Percentiles rank a stretch among this genome's conserved stretches.
Conservation (phyloP, 352 stramenopile genomes). For the Globisporangium polare region DNA sequence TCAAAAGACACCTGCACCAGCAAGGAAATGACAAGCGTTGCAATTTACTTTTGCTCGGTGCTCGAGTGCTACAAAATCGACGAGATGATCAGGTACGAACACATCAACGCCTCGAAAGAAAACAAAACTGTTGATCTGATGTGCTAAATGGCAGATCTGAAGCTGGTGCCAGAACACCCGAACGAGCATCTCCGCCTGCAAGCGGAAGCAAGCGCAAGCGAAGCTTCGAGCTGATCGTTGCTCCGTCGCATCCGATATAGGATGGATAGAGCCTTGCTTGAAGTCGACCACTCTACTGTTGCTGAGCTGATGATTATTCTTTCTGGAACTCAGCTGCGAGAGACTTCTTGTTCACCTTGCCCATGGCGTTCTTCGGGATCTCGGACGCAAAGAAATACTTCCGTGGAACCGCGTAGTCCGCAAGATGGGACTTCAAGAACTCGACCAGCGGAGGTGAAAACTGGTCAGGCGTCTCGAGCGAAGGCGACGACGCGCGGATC, state of each 20-base stretch:
- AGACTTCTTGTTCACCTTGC: conserved; percentile 93
- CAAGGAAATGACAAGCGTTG: conserved; percentile 18
- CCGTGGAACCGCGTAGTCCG: too few species aligned
- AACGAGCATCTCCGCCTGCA: neutral
- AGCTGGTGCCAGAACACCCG: neutral
- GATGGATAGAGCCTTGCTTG: too few species aligned
- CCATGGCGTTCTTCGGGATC: too few species aligned
- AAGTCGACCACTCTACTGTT: neutral
- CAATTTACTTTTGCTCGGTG: conserved; percentile 43
- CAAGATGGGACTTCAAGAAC: too few species aligned
- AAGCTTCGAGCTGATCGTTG: neutral
- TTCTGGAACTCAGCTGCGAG: conserved; percentile 40
- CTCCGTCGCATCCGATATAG: neutral
- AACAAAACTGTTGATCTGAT: neutral
- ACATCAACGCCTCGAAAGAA: neutral
- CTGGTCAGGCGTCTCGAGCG: too few species aligned
- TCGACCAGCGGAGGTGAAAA: too few species aligned
- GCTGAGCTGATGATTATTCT: conserved; percentile 8
- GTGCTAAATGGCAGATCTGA: neutral
- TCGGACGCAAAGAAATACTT: too few species aligned
- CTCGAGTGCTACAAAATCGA: conserved; percentile 53
- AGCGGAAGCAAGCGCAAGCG: neutral
- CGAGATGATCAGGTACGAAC: conserved; percentile 8
- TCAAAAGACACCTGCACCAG: conserved; percentile 24
- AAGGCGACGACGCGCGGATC: too few species aligned